Evolutionary conservation across 2,329 filamentous ascomycete species (phyloP).

Genomic region (Zarea fungicola): DNA sequence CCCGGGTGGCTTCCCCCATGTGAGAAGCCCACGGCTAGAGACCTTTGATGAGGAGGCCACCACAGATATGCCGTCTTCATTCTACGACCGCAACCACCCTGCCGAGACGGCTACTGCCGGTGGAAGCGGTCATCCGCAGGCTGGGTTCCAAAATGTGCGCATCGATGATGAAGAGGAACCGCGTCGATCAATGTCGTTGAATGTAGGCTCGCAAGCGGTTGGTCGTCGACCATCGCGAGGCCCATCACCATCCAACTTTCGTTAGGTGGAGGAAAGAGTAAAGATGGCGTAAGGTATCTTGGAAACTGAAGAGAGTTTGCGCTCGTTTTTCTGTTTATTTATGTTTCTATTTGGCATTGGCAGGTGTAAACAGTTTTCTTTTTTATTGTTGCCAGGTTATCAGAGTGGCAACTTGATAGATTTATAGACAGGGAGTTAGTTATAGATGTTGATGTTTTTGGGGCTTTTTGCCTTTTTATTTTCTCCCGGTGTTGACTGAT

Average conservation of each 20-base stretch:
- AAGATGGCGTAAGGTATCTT: not conserved
- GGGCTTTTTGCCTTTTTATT: too few species aligned
- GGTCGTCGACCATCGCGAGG: slow-evolving; percentile 6
- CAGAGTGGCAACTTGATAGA: not conserved
- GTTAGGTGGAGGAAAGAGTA: not conserved
- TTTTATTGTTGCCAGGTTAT: not conserved
- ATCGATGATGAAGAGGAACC: slow-evolving; percentile 8
- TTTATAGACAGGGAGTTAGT: not conserved
- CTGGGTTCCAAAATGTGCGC: slow-evolving; percentile 7
- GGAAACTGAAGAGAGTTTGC: not conserved
- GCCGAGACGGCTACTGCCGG: not conserved
- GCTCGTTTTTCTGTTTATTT: not conserved
- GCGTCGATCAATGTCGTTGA: slow-evolving; percentile 2
- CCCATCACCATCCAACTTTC: not conserved
- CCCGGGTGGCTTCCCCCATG: slow-evolving; percentile 21
- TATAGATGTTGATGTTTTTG: not conserved
- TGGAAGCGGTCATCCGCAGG: not conserved
- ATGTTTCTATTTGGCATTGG: slow-evolving; percentile 3
- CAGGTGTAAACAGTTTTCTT: not conserved
- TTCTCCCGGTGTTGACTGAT: too few species aligned
- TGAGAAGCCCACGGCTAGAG: slow-evolving; percentile 27
- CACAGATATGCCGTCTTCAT: slow-evolving; percentile 25
- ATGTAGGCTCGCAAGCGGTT: not conserved
- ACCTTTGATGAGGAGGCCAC: slow-evolving; percentile 41
- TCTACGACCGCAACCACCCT: slow-evolving; percentile 11